Percentiles rank a stretch among this genome's conserved stretches.
Conservation (phyloP, 2,329 filamentous ascomycete species). For the Stagonosporopsis cucurbitacearum region DNA sequence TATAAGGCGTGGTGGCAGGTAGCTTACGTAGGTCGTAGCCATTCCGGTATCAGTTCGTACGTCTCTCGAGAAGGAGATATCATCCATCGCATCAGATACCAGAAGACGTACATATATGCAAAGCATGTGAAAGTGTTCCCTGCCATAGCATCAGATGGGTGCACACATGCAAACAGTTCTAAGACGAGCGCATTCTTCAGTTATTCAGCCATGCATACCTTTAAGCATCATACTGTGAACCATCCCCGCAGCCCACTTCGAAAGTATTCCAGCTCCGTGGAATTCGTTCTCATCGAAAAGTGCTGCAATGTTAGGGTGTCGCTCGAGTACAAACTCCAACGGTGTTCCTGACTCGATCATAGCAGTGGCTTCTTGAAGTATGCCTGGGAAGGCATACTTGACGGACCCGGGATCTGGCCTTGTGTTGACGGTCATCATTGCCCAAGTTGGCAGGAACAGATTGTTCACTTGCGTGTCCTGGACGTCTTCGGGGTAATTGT, state of each 20-base stretch:
- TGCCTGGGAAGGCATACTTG: constrained; percentile 13
- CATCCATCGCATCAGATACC: constrained; percentile 37
- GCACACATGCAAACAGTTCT: background rate
- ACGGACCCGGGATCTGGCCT: constrained; percentile 29
- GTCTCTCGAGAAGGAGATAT: constrained; percentile 32
- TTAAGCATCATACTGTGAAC: constrained; percentile 29
- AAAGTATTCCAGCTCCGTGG: constrained; percentile 26
- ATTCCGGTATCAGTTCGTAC: constrained; percentile 32
- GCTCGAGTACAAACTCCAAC: constrained; percentile 23
- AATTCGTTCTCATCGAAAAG: constrained; percentile 29
- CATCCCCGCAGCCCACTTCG: constrained; percentile 33
- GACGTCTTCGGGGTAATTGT: constrained; percentile 16
- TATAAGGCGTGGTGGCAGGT: too few species aligned
- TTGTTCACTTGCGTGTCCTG: constrained; percentile 24
- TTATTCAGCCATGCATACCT: constrained; percentile 13
- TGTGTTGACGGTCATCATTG: constrained; percentile 34
- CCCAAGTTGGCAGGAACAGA: constrained; percentile 32
- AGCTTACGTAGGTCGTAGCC: constrained; percentile 32
- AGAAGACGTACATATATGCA: constrained; percentile 32
- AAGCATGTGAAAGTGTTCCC: constrained; percentile 35
- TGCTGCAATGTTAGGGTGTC: constrained; percentile 31
- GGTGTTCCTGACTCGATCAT: constrained; percentile 22
- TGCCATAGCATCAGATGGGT: background rate
- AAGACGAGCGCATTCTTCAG: background rate
- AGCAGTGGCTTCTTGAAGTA: constrained; percentile 23